Base-by-base conservation (phyloP, 345 rosid genomes). In the Corchorus capsularis region DNA sequence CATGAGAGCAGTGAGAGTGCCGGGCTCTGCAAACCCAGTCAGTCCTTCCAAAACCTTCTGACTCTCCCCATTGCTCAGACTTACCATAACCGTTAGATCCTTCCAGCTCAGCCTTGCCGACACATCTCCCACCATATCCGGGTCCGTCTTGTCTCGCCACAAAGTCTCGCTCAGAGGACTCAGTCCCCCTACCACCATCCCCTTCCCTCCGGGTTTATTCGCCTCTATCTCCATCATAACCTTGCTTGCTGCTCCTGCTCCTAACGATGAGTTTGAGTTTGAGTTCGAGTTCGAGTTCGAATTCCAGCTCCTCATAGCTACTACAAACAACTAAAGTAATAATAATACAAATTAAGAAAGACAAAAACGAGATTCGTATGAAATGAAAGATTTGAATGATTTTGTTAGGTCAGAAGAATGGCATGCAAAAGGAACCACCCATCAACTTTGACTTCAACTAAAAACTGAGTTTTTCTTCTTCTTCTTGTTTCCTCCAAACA, bases 11-110 rank as follows among this genome's bases (percentile, higher is more conserved):
- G 95, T 94, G 53, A 94, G 54, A 13, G 86, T 74, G 6, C 97
- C 98, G 13, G 98, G 98, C 81, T 94, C 97, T 2, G 98, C 95
- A 52, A 90, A 90, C 8, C 98, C 98, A 2, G 92, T 94, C 4
- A 94, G 91, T 41, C 92, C 92, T 53, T 94, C 97, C 13, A 94
- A 78, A 68, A 94, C 97, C 14, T 87, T 91, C 34, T 91, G 93
- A 5, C 90, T 81, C 82, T 87, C 93, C 16, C 97, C 97, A 69
- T 87, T 87, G 71, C 91, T 75, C 60, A 85, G 87, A 12, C 88
- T 86, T 0, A 90, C 97, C 88, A 81, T 91, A 34, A 94, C 97
- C 0, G 97, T 92, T 77, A 94, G 92, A 84, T 94, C 98, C 82
- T 89, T 87, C 98, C 98, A 94, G 3, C 94, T 90, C 32, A 94